A percentile compares a stretch with the other conserved stretches of the same genome.
phyloP scores from a whole-genome alignment of 2,329 filamentous ascomycete species.

The Apiospora phragmitis region DNA sequence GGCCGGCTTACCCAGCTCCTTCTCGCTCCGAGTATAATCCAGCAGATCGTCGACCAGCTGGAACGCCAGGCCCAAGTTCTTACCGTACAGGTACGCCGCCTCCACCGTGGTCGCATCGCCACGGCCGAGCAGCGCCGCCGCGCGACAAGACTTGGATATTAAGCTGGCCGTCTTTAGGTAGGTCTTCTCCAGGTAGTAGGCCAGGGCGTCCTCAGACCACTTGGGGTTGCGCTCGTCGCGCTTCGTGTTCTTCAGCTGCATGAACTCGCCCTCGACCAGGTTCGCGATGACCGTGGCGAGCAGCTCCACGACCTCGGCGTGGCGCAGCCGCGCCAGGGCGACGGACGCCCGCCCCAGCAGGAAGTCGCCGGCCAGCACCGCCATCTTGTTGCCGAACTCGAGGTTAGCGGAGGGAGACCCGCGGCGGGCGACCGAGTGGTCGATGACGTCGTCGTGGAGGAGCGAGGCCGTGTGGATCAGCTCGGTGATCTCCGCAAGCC shows the following conservation, averaged over 20 bases:
- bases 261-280: conserved; percentile 97
- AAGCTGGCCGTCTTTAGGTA: conserved; percentile 95
- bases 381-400: conserved; percentile 99
- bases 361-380: conserved; percentile 95
- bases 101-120: conserved; percentile 79
- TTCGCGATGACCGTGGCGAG: conserved; percentile 97
- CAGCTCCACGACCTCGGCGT: conserved; percentile 93
- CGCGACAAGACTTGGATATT: conserved; percentile 94
- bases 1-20: conserved; percentile 89
- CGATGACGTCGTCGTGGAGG: conserved; percentile 97
- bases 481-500: conserved; percentile 94
- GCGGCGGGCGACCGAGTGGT: conserved; percentile 83
- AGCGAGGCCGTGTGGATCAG: conserved; percentile 96
- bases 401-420: conserved; percentile 87
- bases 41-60: conserved; percentile 98
- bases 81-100: conserved; percentile 87
- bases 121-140: conserved; percentile 81
- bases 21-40: conserved; percentile 85
- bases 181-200: conserved; percentile 96
- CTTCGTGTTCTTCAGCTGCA: conserved; percentile 97
- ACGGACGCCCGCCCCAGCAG: conserved; percentile 90
- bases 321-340: conserved; percentile 82
- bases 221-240: conserved; percentile 79
- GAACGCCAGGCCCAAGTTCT: conserved; percentile 92
- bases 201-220: conserved; percentile 86